Conservation (phyloP, 768 basidiomycete genomes). For the Suillus bovinus region DNA sequence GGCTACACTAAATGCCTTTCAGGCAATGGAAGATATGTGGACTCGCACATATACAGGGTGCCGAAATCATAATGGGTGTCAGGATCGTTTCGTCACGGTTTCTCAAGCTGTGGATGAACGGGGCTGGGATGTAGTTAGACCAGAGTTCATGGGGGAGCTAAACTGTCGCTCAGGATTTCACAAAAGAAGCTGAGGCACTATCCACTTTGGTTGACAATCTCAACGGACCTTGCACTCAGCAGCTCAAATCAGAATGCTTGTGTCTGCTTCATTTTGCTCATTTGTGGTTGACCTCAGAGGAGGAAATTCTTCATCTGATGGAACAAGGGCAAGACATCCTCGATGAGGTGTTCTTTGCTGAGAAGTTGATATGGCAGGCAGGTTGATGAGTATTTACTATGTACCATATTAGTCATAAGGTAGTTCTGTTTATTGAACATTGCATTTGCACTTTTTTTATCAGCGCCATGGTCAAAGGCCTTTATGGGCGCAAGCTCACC, state of each 20-base stretch:
- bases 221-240: not conserved
- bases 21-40: not conserved
- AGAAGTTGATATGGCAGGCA: not conserved
- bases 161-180: not conserved
- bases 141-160: not conserved
- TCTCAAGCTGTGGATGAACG: not conserved
- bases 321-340: not conserved
- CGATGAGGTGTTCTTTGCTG: not conserved
- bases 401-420: not conserved
- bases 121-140: not conserved
- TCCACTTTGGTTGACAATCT: not conserved
- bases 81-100: not conserved
- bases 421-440: no score
- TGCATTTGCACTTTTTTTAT: not conserved
- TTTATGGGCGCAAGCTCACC: not conserved
- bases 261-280: not conserved
- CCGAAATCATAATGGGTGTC: not conserved
- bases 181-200: not conserved
- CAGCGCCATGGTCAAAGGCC: not conserved
- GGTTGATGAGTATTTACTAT: not conserved
- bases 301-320: not conserved
- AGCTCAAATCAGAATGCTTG: not conserved
- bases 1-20: slow-evolving; percentile 1
- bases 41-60: not conserved
- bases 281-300: not conserved